Conservation (phyloP, 441 rosid genomes). For the Euphorbia celastroides region DNA sequence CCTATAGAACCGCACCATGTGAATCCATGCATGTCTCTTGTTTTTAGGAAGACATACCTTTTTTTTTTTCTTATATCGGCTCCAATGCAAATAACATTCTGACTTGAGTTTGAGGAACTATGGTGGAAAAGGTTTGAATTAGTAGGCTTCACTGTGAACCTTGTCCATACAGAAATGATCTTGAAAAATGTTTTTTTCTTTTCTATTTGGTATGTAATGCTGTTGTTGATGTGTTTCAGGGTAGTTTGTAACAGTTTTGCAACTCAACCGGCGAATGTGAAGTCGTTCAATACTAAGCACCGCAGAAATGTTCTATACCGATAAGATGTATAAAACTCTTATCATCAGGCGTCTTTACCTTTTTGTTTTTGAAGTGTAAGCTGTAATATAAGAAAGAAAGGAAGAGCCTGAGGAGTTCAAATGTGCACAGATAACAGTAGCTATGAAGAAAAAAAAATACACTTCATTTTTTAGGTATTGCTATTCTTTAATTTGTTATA, state of each 20-base stretch:
- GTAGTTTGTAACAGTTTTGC: constrained; percentile 12
- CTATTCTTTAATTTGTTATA: constrained; percentile 5
- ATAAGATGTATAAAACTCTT: not conserved
- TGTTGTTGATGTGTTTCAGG: constrained; percentile 35
- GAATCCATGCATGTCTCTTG: not conserved
- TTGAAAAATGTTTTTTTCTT: not conserved
- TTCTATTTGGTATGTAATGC: not conserved
- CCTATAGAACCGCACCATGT: not conserved
- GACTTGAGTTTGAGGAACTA: not conserved
- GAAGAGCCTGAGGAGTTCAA: constrained; percentile 21
- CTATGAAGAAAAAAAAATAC: constrained; percentile 7
- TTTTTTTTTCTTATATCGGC: not conserved
- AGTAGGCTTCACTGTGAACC: not conserved
- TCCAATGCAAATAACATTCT: not conserved
- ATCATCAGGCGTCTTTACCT: not conserved
- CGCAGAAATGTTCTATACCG: constrained; percentile 9
- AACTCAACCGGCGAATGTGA: constrained; percentile 12
- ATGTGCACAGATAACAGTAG: constrained; percentile 27
- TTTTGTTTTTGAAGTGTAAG: not conserved
- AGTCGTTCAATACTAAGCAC: constrained; percentile 10
- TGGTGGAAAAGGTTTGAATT: not conserved
- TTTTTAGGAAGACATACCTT: no score
- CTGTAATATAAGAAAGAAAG: not conserved
- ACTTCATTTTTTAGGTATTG: not conserved
- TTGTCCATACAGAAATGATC: not conserved